These are phyloP conservation scores for Hymenoscyphus scutula DNA, from an alignment of 2,329 filamentous ascomycete species.

Conservation along the genomic window DNA sequence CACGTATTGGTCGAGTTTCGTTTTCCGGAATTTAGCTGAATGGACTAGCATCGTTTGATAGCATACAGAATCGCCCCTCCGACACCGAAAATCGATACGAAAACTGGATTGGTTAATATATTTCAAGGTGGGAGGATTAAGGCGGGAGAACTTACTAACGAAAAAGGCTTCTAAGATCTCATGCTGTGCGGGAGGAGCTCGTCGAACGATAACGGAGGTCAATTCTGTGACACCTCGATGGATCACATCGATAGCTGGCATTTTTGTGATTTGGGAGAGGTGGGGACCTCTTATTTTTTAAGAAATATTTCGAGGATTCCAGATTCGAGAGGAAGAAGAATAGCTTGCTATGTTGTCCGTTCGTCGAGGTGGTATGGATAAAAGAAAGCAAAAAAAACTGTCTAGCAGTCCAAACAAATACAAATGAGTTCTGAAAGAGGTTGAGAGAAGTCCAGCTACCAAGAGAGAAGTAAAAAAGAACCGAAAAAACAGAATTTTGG, in stretches of 20 bases:
- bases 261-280: not conserved
- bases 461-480: not conserved
- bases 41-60: conserved; percentile 8
- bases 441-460: not conserved
- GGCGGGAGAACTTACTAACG: not conserved
- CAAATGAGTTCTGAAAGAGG: not conserved
- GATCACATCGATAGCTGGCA: not conserved
- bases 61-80: conserved; percentile 15
- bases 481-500: not conserved
- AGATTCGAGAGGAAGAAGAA: no score
- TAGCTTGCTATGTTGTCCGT: no score
- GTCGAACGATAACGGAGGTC: not conserved
- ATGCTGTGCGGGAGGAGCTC: not conserved
- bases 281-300: no score
- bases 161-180: not conserved
- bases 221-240: not conserved
- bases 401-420: not conserved
- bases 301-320: no score
- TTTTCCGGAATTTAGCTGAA: not conserved
- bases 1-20: no score
- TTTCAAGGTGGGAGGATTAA: not conserved
- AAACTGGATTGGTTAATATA: conserved; percentile 1
- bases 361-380: not conserved
- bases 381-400: not conserved
- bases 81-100: conserved; percentile 16